Conservation (phyloP, 2,329 filamentous ascomycete species). For the Aspergillus chevalieri region DNA sequence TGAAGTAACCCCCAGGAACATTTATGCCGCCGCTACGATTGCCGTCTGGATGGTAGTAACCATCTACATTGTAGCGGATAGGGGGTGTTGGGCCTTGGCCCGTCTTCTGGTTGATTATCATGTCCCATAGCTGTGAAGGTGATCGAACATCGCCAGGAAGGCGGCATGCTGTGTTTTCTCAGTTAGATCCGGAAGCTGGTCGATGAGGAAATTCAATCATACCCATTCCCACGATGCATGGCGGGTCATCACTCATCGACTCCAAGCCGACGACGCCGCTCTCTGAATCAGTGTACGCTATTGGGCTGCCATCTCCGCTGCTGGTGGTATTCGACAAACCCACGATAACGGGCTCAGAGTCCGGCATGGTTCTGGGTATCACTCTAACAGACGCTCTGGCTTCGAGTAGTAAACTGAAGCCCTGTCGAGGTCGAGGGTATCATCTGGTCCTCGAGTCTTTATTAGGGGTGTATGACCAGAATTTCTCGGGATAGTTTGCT, state of each 20-base stretch:
- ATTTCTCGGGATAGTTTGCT: not conserved
- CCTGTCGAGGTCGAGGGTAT: too few relatives aligned
- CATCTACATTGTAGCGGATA: slow-evolving; percentile 14
- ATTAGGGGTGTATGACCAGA: too few relatives aligned
- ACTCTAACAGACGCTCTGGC: too few relatives aligned
- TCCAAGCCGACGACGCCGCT: too few relatives aligned
- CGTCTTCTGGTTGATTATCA: slow-evolving; percentile 13
- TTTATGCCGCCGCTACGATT: slow-evolving; percentile 11
- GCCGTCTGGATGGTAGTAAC: slow-evolving; percentile 4
- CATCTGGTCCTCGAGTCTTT: too few relatives aligned
- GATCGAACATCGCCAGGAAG: slow-evolving; percentile 15
- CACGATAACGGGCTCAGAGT: too few relatives aligned
- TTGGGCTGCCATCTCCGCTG: too few relatives aligned
- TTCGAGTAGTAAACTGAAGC: too few relatives aligned
- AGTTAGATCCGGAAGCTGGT: not conserved
- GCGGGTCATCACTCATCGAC: too few relatives aligned
- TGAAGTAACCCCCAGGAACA: slow-evolving; percentile 5
- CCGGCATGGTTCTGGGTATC: too few relatives aligned
- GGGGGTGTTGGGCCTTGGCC: slow-evolving; percentile 10
- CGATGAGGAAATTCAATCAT: not conserved
- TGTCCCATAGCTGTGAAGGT: slow-evolving; percentile 13
- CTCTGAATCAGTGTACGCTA: too few relatives aligned
- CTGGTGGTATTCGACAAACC: too few relatives aligned
- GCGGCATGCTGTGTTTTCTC: not conserved
- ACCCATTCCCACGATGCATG: slow-evolving; percentile 13